These are phyloP conservation scores for Acanthamoeba culbertsoni DNA, from an alignment of 208 protist species.

Conservation along the genomic window DNA sequence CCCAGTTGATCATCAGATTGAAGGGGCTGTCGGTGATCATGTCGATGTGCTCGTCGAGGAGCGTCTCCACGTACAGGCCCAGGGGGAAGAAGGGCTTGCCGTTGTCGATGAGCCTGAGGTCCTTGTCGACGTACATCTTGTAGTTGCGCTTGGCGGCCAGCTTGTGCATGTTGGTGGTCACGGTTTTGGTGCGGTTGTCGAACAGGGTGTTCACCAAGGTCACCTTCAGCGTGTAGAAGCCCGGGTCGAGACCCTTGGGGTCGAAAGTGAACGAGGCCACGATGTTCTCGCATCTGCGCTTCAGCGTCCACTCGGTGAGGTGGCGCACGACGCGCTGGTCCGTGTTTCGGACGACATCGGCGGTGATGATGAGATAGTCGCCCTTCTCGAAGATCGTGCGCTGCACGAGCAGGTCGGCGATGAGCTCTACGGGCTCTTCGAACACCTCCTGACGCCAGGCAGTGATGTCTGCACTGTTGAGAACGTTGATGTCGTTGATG, in stretches of 20 bases:
- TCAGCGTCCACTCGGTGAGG: not conserved
- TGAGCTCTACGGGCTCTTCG: not conserved
- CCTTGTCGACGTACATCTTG: not conserved
- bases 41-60: not conserved
- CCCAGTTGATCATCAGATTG: not conserved
- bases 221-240: not conserved
- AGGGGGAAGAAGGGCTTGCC: not conserved
- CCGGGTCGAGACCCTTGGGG: not conserved
- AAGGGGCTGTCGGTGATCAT: not conserved
- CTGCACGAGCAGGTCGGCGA: not conserved
- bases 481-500: not conserved
- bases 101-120: not conserved
- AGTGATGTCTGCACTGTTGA: not conserved
- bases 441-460: not conserved
- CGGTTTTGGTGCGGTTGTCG: not conserved
- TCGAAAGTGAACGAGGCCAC: not conserved
- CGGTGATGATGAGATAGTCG: not conserved
- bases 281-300: not conserved
- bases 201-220: not conserved
- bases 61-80: not conserved
- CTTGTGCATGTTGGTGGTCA: slow-evolving; percentile 6
- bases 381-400: not conserved
- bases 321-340: not conserved
- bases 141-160: not conserved
- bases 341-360: not conserved